Conservation (phyloP, 306 rosid species). For the Quercus aquifolioides region DNA sequence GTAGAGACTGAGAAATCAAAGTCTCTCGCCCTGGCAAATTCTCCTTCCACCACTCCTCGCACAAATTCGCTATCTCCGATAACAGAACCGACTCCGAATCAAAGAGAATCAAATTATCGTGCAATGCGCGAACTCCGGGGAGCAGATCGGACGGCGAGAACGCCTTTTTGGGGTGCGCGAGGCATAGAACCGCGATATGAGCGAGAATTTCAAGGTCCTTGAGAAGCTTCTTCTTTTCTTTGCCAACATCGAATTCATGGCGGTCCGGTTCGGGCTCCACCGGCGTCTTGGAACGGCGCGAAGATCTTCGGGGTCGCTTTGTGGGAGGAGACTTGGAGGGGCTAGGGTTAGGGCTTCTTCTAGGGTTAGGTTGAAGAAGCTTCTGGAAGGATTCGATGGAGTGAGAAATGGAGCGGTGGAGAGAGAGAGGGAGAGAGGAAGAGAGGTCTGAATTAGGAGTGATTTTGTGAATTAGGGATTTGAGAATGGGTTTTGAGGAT, state of each 20-base stretch:
- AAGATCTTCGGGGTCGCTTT: constrained; percentile 61
- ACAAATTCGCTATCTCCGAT: constrained; percentile 48
- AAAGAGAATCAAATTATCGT: constrained; percentile 55
- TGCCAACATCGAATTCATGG: constrained; percentile 4
- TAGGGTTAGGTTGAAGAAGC: constrained; percentile 19
- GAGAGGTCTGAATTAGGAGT: constrained; percentile 53
- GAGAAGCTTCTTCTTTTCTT: constrained; percentile 25
- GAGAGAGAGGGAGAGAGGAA: constrained; percentile 64
- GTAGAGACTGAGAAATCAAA: constrained; percentile 74
- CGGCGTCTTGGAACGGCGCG: constrained; percentile 36
- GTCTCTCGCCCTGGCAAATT: constrained; percentile 52
- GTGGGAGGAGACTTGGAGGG: constrained; percentile 51
- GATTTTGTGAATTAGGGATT: constrained; percentile 64
- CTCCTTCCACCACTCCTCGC: constrained; percentile 95
- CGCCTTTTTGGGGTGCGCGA: constrained; percentile 54
- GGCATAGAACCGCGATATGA: constrained; percentile 44
- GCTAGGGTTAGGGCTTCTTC: not conserved
- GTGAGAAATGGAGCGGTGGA: constrained; percentile 41
- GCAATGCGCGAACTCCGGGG: constrained; percentile 58
- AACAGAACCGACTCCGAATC: constrained; percentile 56
- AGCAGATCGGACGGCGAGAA: constrained; percentile 48
- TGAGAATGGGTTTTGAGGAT: constrained; percentile 59
- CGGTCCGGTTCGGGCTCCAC: constrained; percentile 6
- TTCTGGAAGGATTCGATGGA: constrained; percentile 44
- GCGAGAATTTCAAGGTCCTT: constrained; percentile 51